phyloP scores from a whole-genome alignment of 768 basidiomycete species.

The Phylloporus sp. region DNA sequence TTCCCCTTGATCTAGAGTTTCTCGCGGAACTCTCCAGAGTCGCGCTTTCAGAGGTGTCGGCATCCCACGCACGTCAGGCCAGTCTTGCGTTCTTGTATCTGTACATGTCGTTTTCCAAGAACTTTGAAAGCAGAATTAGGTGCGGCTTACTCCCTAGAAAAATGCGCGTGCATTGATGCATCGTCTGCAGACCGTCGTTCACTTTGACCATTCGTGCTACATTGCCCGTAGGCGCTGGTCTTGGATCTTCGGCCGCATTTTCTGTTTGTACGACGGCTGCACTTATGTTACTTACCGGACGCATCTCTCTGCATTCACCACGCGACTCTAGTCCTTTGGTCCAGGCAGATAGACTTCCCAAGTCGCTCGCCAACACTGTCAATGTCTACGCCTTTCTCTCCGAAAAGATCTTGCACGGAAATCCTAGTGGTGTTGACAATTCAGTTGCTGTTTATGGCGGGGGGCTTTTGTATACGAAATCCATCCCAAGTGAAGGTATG shows the following conservation, averaged over 20 bases:
- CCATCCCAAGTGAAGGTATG: conserved; percentile 51
- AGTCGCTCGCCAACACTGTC: conserved; percentile 65
- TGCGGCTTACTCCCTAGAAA: conserved; percentile 34
- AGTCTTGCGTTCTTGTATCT: conserved; percentile 85
- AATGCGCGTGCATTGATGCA: conserved; percentile 15
- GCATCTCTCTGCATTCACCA: conserved; percentile 53
- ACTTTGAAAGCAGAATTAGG: conserved; percentile 46
- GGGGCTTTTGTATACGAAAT: conserved; percentile 81
- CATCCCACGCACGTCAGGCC: conserved; percentile 40
- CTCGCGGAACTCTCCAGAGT: conserved; percentile 60
- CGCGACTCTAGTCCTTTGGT: conserved; percentile 6
- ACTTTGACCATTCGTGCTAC: conserved; percentile 82
- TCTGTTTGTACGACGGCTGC: conserved; percentile 82
- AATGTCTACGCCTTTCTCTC: conserved; percentile 92
- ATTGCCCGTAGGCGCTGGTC: conserved; percentile 90
- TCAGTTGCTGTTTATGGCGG: conserved; percentile 91
- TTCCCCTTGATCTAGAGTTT: conserved; percentile 63
- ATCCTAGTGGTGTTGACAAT: conserved; percentile 96
- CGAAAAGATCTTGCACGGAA: conserved; percentile 96
- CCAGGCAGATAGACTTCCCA: conserved; percentile 57
- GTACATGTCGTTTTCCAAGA: conserved; percentile 67
- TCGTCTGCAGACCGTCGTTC: conserved; percentile 56
- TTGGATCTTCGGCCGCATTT: conserved; percentile 95
- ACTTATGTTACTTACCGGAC: conserved; percentile 69
- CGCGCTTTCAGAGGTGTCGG: conserved; percentile 31